Base-by-base conservation (phyloP, 2,329 filamentous ascomycete species). In the Aspergillus tamarii region DNA sequence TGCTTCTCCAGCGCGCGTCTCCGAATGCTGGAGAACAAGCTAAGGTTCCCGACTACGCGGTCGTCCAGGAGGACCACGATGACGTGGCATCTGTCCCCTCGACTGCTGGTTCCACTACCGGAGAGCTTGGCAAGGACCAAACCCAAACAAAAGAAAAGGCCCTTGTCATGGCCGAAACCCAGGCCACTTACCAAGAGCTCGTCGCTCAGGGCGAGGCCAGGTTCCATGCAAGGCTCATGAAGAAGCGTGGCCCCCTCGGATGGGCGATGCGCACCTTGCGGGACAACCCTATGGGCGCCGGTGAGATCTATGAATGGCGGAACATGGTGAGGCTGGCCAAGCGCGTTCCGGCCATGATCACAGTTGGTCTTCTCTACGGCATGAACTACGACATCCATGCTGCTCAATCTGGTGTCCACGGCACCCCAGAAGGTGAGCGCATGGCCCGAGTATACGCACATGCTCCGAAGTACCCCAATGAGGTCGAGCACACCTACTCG, bases 211-310 rank as follows among this genome's bases (percentile, higher is more conserved):
- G 84, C 9, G 81, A 88, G 63, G 83, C 82, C 23, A 83, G 80
- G 53, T 84, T 89, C 70, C 86, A 90, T 74, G 86, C 86, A 26
- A 87, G 87, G 70, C 87, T 94, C 60, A 80, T 86, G 62, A 81
- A 85, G 76, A 84, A 83, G 63, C 80, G 81, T 1, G 90, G 91
- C 30, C 90, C 89, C 57, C 83, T 94, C n/a, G 91, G 88, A 71
- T 94, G 91, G 91, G 92, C 90, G 43, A 91, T 94, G 89, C 90
- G 91, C 70, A 87, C 84, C 57, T 88, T 94, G 23, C 90, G 87
- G 74, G 83, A 91, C 72, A 91, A 93, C 82, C 90, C 87, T 55
- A 86, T 92, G 79, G 89, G 89, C 21, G 76, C 88, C 21, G 92
- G 91, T 59, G 84, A 89, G 72, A 85, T 94, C 67, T 92, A 94